Evolutionary conservation across 1,139 yeast species (phyloP).

Genomic region (Zygotorulaspora mrakii): DNA sequence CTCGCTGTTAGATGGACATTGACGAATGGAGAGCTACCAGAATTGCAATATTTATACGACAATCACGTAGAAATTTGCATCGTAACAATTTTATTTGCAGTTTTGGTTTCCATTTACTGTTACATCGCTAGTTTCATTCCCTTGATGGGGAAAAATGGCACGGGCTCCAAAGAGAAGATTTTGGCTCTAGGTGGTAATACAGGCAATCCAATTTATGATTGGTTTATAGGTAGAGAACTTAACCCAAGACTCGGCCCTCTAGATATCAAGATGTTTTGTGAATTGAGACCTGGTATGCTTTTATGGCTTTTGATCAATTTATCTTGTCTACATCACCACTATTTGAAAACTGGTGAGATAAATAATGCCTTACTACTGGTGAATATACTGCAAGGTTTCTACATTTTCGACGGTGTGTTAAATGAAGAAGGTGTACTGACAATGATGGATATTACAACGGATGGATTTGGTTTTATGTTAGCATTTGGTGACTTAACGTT

Average conservation of each 20-base stretch:
- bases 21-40: constrained; percentile 64
- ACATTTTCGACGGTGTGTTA: constrained; percentile 85
- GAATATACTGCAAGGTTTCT: constrained; percentile 68
- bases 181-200: constrained; percentile 87
- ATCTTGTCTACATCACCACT: constrained; percentile 80
- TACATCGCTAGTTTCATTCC: constrained; percentile 68
- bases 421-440: constrained; percentile 86
- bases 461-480: constrained; percentile 95
- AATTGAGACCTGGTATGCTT: constrained; percentile 89
- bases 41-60: constrained; percentile 67
- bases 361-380: constrained; percentile 72
- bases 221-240: constrained; percentile 96
- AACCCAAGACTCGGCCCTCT: constrained; percentile 84
- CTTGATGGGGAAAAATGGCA: constrained; percentile 46
- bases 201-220: constrained; percentile 71
- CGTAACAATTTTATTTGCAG: constrained; percentile 61
- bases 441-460: constrained; percentile 95
- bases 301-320: constrained; percentile 79
- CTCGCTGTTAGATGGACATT: constrained; percentile 50
- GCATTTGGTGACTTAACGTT: constrained; percentile 90
- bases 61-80: constrained; percentile 64
- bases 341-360: constrained; percentile 53
- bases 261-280: constrained; percentile 90
- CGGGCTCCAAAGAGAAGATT: constrained; percentile 59
- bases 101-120: constrained; percentile 58